Percentiles rank a stretch among this genome's conserved stretches.
phyloP scores from a whole-genome alignment of 495 filamentous ascomycete species.

The Penicillium fimorum region DNA sequence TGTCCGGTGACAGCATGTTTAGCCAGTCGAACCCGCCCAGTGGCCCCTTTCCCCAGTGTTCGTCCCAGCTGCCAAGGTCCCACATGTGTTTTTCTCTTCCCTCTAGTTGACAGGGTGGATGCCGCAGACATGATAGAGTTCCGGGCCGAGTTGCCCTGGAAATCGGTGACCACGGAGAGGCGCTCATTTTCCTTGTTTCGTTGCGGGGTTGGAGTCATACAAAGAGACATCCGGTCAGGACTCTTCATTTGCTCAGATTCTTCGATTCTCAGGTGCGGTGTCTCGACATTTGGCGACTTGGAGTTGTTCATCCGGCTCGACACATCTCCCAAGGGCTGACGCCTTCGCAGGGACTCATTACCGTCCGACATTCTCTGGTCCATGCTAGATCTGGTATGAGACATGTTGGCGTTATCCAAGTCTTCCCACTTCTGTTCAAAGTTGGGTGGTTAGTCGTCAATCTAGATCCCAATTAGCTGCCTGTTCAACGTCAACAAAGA shows the following conservation, averaged over 20 bases:
- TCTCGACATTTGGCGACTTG: conserved; percentile 26
- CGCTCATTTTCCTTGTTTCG: conserved; percentile 51
- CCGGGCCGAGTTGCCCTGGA: conserved; percentile 56
- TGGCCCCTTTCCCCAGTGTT: conserved; percentile 81
- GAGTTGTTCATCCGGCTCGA: conserved; percentile 47
- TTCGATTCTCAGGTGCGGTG: conserved; percentile 24
- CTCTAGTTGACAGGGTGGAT: conserved; percentile 60
- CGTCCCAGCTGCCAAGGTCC: conserved; percentile 90
- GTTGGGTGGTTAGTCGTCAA: background rate
- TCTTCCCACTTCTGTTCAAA: background rate
- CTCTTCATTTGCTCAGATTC: conserved; percentile 29
- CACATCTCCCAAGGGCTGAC: conserved; percentile 51
- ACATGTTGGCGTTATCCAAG: background rate
- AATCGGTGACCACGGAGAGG: conserved; percentile 53
- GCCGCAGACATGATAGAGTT: conserved; percentile 70
- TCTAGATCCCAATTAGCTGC: background rate
- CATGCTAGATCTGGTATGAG: conserved; percentile 4
- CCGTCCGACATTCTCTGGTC: conserved; percentile 22
- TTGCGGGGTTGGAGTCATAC: conserved; percentile 33
- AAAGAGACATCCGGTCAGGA: conserved; percentile 41
- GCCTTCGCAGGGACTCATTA: conserved; percentile 30
- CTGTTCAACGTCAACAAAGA: background rate
- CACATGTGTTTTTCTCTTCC: conserved; percentile 70
- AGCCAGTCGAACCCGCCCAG: conserved; percentile 78
- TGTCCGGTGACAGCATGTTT: conserved; percentile 72